Evolutionary conservation across 305 asterid genomes (phyloP), one percentile per base, ranked within the genome.

Genomic region (Rubia tinctorum): DNA sequence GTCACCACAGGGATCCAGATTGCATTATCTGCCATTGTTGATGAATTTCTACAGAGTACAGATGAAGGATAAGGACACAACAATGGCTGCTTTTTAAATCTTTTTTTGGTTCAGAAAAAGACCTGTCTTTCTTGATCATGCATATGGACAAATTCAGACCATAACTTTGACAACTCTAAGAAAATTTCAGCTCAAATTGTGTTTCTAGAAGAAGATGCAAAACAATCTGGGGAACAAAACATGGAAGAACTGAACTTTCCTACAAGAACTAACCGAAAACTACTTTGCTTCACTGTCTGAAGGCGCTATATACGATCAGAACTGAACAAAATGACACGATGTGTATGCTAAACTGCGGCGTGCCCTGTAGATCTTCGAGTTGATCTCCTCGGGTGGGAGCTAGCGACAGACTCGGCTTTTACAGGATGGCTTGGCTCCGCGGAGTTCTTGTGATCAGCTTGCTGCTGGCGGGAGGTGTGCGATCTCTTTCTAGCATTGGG

Each of bases 361-460:
- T 74, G 62, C 58, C 87, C 66, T 62, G 73, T 34, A 66, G 95
- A 84, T 0, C 84, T 79, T 44, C 91, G 80, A 63, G 92, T 83
- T 73, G 72, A 71, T 88, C 89, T 87, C 76, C 76, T 79, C 0
- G 66, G n/a, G 56, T 72, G 18, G 81, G 12, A 30, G 34, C 34
- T 30, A 30, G 34, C 34, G 34, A 30, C 42, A 42, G 11, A 44
- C 59, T 53, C 59, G 0, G 83, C 71, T 69, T 71, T 51, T 78
- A 39, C 78, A 62, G 80, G 63, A 67, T 85, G 73, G 22, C n/a
- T 79, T 25, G 83, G 40, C 49, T 47, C 82, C 22, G 64, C 61
- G 39, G 59, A 58, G 43, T 73, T 30, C 34, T 30, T 81, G 44
- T 66, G 63, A 71, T 68, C 80, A 64, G 55, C 67, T 78, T 47